A percentile compares a stretch with the other conserved stretches of the same genome.
phyloP scores from a whole-genome alignment of 1,284 basidiomycete genomes.

The Rhizopogon hawkerae region DNA sequence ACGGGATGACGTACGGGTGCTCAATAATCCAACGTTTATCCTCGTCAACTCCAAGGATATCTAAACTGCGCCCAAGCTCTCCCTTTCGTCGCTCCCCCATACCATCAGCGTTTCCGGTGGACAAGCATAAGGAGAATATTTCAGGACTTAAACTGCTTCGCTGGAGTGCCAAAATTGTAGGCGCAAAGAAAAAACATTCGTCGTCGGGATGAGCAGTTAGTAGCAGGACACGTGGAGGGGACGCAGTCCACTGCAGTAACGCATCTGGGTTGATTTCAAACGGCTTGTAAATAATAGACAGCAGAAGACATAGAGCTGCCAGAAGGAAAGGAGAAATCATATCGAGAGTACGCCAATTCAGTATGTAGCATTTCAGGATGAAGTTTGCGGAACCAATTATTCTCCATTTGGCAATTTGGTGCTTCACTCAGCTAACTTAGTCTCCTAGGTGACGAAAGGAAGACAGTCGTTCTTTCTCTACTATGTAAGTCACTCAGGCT shows the following conservation, averaged over 20 bases:
- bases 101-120: conserved; percentile 73
- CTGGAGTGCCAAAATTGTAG: conserved; percentile 56
- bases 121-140: conserved; percentile 53
- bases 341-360: background rate
- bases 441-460: too few relatives aligned
- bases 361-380: too few relatives aligned
- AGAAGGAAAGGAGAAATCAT: background rate
- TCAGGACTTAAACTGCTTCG: conserved; percentile 17
- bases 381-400: too few relatives aligned
- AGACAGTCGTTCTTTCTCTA: too few relatives aligned
- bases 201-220: conserved; percentile 89
- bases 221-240: conserved; percentile 41
- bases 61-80: conserved; percentile 67
- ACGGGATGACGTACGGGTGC: conserved; percentile 44
- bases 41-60: conserved; percentile 57
- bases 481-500: too few relatives aligned
- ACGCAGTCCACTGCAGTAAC: background rate
- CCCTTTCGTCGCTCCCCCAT: conserved; percentile 53
- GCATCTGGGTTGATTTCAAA: background rate
- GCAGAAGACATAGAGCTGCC: background rate
- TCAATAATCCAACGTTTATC: conserved; percentile 59
- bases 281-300: background rate
- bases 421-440: too few relatives aligned
- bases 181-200: conserved; percentile 88
- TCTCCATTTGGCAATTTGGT: background rate